Evolutionary conservation across 441 rosid genomes (phyloP), one percentile per base, ranked within the genome.

Genomic region (Jatropha multifida): DNA sequence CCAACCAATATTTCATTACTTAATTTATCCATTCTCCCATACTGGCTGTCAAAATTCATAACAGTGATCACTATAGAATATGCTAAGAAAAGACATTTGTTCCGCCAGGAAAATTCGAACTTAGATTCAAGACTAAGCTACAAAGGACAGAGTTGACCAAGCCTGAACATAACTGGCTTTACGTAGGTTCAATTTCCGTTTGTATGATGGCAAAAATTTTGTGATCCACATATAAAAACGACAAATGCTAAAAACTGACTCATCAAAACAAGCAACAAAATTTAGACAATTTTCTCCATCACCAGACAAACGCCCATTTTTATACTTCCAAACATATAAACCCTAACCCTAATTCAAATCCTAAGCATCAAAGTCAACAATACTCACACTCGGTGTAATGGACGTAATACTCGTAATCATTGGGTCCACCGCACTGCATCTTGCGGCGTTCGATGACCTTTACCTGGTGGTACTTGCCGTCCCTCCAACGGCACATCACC

Each of bases 401-500:
- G 74, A 96, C 99, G 76, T 96, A 96, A 44, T 94, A 96, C 86
- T 96, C 99, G 80, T 96, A 96, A 61, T 89, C 99, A 80, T 82
- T 89, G 49, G 85, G 78, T 0, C 88, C 94, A 63, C 78, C 88
- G 15, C 13, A 71, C 42, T 68, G 78, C 75, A 85, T 58, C 90
- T 83, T 92, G 17, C 99, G 92, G 51, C 99, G 97, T 76, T 96
- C 98, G 58, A 94, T 96, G 79, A 96, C 98, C 81, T 96, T 96
- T 52, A 96, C 98, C 10, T 96, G 98, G 70, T 96, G 99, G 73
- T 86, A 91, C 81, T 96, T 96, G 6, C 91, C 91, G 84, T 96
- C 98, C 77, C 99, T 88, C 99, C 99, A 94, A 10, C 89, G 94
- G 85, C 99, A 94, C 97, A 90, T 70, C 55, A 94, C 99, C 69